These are phyloP conservation scores for Mrakia frigida DNA, from an alignment of 768 basidiomycete species.

Conservation along the genomic window DNA sequence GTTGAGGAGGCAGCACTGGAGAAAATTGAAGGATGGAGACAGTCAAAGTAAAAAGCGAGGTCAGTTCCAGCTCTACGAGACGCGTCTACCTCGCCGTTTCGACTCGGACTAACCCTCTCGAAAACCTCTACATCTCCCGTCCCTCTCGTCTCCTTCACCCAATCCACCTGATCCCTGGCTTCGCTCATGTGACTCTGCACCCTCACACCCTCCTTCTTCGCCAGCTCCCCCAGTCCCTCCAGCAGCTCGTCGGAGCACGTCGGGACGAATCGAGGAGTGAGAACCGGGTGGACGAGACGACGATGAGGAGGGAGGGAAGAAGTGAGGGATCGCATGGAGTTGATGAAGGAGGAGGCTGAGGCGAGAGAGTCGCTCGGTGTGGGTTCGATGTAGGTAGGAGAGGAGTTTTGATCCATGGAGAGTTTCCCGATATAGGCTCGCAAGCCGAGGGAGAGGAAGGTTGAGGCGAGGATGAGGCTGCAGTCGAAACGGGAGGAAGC, in stretches of 20 bases:
- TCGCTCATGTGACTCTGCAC: slow-evolving; percentile 83
- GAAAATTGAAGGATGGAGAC: neutral
- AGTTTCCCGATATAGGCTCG: slow-evolving; percentile 83
- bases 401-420: slow-evolving; percentile 77
- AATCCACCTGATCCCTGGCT: slow-evolving; percentile 66
- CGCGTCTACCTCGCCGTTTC: no score
- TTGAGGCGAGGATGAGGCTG: slow-evolving; percentile 71
- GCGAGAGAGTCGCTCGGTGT: slow-evolving; percentile 50
- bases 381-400: slow-evolving; percentile 64
- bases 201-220: slow-evolving; percentile 49
- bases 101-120: slow-evolving; percentile 57
- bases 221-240: slow-evolving; percentile 56
- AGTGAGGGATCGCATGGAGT: slow-evolving; percentile 49
- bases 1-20: slow-evolving; percentile 59
- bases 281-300: slow-evolving; percentile 64
- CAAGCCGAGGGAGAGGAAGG: slow-evolving; percentile 65
- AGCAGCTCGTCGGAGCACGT: slow-evolving; percentile 74
- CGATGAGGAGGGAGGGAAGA: slow-evolving; percentile 48
- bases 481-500: neutral
- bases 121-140: slow-evolving; percentile 70
- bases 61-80: no score
- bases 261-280: slow-evolving; percentile 86
- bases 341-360: slow-evolving; percentile 57
- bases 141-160: slow-evolving; percentile 57
- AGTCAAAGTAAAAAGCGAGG: no score